A percentile compares a stretch with the other conserved stretches of the same genome.
These are phyloP conservation scores for Mesembryanthemum crystallinum DNA, from an alignment of 148 eudicot genomes.

Conservation along the genomic window DNA sequence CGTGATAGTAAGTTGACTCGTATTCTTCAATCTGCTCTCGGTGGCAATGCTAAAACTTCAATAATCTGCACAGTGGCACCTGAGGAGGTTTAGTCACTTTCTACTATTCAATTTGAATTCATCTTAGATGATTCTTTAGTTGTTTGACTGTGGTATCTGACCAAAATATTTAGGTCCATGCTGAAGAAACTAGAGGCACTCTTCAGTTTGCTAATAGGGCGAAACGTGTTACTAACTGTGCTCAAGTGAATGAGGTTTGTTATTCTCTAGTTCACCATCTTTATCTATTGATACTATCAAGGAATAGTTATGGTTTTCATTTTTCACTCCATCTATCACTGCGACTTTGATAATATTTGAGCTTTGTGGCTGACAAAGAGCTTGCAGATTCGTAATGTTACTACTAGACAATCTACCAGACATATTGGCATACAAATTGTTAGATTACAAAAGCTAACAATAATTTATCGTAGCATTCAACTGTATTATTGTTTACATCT, in stretches of 20 bases:
- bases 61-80: conserved; percentile 97
- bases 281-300: not conserved
- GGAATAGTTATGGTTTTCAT: not conserved
- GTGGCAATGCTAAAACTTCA: conserved; percentile 99
- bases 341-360: not conserved
- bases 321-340: not conserved
- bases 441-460: not conserved
- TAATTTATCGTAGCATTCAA: not conserved
- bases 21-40: conserved; percentile 96
- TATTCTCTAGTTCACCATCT: not conserved
- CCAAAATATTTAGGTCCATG: conserved; percentile 54
- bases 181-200: conserved; percentile 96
- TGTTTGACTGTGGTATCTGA: conserved; percentile 18
- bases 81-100: conserved; percentile 56
- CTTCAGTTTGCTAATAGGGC: conserved; percentile 99
- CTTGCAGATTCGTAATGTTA: not conserved
- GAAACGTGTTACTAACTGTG: conserved; percentile 88
- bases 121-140: conserved; percentile 5
- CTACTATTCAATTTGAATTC: not conserved
- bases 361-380: too few species aligned
- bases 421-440: not conserved
- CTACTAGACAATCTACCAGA: not conserved
- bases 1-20: conserved; percentile 98
- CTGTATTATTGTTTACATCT: not conserved
- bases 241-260: conserved; percentile 96